These are phyloP conservation scores for Fusarium veterinarium DNA, from an alignment of 2,329 filamentous ascomycete species.

Conservation along the genomic window DNA sequence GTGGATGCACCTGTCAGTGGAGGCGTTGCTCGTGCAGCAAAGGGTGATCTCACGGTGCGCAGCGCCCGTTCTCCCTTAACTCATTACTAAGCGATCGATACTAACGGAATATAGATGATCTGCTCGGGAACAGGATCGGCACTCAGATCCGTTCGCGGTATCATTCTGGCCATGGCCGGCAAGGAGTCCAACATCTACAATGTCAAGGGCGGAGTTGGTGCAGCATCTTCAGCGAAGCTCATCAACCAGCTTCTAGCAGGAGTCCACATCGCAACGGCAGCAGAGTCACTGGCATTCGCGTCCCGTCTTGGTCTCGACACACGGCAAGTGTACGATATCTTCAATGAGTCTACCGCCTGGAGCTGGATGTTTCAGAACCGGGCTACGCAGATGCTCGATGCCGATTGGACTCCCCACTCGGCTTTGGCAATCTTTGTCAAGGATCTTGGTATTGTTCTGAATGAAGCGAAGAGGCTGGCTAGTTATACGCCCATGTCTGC, in stretches of 20 bases:
- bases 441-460: background rate
- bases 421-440: background rate
- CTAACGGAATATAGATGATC: background rate
- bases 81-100: accelerated
- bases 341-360: background rate
- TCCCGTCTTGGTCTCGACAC: background rate
- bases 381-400: background rate
- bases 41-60: background rate
- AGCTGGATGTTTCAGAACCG: background rate
- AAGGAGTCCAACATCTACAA: background rate
- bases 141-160: background rate
- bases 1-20: background rate
- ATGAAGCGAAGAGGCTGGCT: background rate
- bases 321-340: background rate
- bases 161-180: background rate
- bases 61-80: accelerated
- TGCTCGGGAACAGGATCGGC: background rate
- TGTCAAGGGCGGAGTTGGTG: background rate
- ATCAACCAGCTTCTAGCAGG: constrained; percentile 2
- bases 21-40: background rate
- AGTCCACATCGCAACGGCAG: background rate
- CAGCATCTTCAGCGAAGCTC: background rate
- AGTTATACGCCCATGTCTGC: background rate
- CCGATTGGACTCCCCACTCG: background rate
- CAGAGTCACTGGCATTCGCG: background rate